Base-by-base conservation (phyloP, 768 basidiomycete species). In the Lactarius sp. region DNA sequence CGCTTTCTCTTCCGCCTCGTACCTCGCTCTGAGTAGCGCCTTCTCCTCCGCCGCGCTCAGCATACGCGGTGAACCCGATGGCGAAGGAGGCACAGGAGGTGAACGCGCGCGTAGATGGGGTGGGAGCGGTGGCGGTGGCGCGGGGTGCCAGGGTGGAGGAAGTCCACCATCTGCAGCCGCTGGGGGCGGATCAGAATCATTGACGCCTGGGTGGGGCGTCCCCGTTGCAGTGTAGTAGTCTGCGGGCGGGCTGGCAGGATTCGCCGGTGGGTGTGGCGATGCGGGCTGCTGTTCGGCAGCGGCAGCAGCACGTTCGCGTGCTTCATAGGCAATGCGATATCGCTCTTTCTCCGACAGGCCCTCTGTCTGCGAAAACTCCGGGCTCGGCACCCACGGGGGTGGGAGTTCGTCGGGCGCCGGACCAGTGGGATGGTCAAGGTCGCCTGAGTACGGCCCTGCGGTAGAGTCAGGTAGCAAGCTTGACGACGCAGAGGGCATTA, bases 1-100 rank as follows among this genome's bases (percentile, higher is more conserved):
- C 36, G 12, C 5, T 49, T 37, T 53, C 39, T 87, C 82, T 67
- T 85, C 82, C 1, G 79, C 80, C 33, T 83, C 88, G 66, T 83
- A 90, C 71, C 79, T 81, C 5, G 87, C 86, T 42, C 76, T 78
- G 12, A 92, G 72, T 61, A 83, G 72, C 22, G 87, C 88, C 76
- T 93, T 92, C 74, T 93, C 91, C 69, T 92, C 90, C 0, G 83
- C 85, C 3, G 91, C 90, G 20, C 39, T 64, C 37, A 64, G 7
- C 2, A 86, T 85, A 56, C 91, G 73, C 20, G 76, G 74, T 20
- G 68, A 72, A 31, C 65, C 66, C 7, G 73, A 69, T 42, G 70
- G 67, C 9, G 75, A 68, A 5, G 75, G 71, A 27, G 71, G 72
- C 2, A 71, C 69, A 20, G 75, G 73, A 6, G 74, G 75, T 10